These are phyloP conservation scores for Moesziomyces sp. DNA, from an alignment of 1,284 basidiomycete genomes.

Conservation along the genomic window DNA sequence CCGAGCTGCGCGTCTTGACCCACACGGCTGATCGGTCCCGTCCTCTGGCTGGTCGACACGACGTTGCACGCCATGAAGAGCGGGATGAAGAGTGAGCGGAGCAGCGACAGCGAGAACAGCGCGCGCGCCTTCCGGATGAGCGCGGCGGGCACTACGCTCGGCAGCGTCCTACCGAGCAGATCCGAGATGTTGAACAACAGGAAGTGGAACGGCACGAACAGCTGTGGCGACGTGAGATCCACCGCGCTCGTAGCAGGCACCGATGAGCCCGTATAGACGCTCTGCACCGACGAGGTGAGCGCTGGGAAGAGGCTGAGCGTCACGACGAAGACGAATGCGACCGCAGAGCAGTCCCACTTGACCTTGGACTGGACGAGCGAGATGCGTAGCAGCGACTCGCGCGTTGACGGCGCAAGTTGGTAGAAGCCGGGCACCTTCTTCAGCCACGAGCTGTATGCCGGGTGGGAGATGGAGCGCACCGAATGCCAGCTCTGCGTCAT, in stretches of 20 bases:
- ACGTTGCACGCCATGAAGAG: conserved; percentile 57
- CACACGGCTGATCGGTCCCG: conserved; percentile 18
- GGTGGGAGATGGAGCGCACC: conserved; percentile 43
- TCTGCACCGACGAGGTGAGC: conserved; percentile 56
- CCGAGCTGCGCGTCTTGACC: neutral
- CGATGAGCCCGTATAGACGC: conserved; percentile 33
- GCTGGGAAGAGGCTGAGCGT: conserved; percentile 60
- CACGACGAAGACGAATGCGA: conserved; percentile 45
- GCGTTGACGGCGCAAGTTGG: conserved; percentile 23
- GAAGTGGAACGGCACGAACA: conserved; percentile 62
- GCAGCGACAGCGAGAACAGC: conserved; percentile 31
- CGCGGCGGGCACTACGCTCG: conserved; percentile 34
- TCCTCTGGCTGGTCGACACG: conserved; percentile 33
- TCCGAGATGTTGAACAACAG: conserved; percentile 59
- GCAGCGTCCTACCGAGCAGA: conserved; percentile 53
- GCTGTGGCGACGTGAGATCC: conserved; percentile 50
- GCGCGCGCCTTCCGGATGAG: conserved; percentile 26
- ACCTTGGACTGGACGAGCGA: conserved; percentile 53
- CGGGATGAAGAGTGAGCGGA: conserved; percentile 50
- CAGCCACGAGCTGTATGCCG: conserved; percentile 37
- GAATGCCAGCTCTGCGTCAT: conserved; percentile 51
- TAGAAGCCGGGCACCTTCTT: conserved; percentile 45
- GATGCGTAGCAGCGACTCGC: conserved; percentile 40
- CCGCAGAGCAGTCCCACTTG: conserved; percentile 41
- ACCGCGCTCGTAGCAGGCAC: conserved; percentile 7